Percentiles rank a stretch among this genome's conserved stretches.
phyloP scores from a whole-genome alignment of 352 stramenopile genomes.

The Pythium graminicola region DNA sequence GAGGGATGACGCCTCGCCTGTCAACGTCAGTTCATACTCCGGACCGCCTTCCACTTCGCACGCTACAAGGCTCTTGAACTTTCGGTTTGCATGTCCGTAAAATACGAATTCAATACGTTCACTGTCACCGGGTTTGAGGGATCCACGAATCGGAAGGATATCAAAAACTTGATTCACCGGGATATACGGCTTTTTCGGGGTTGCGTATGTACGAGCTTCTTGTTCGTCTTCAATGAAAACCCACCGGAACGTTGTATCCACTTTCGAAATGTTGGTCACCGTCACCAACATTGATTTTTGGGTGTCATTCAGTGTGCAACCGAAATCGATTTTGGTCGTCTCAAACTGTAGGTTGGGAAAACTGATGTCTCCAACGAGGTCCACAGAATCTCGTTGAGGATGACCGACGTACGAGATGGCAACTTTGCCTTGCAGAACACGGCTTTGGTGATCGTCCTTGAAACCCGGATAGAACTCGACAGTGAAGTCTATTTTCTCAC shows the following conservation, averaged over 20 bases:
- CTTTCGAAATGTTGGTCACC: slow-evolving; percentile 88
- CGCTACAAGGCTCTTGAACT: slow-evolving; percentile 83
- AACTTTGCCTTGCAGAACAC: slow-evolving; percentile 82
- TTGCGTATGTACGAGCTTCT: slow-evolving; percentile 47
- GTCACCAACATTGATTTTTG: slow-evolving; percentile 82
- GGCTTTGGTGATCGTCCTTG: slow-evolving; percentile 87
- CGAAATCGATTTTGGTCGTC: slow-evolving; percentile 88
- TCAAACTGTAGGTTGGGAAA: slow-evolving; percentile 95
- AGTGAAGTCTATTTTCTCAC: slow-evolving; percentile 66
- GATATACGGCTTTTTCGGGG: slow-evolving; percentile 78
- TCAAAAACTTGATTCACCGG: slow-evolving; percentile 93
- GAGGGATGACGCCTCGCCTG: slow-evolving; percentile 88
- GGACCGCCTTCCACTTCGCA: slow-evolving; percentile 92
- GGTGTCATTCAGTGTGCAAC: slow-evolving; percentile 94
- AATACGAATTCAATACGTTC: slow-evolving; percentile 93
- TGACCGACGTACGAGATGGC: slow-evolving; percentile 82
- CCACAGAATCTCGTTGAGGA: slow-evolving; percentile 86
- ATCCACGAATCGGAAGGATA: slow-evolving; percentile 89
- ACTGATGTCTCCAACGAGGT: slow-evolving; percentile 88
- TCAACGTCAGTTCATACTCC: slow-evolving; percentile 88
- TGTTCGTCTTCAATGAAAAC: slow-evolving; percentile 93
- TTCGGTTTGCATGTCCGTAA: slow-evolving; percentile 90
- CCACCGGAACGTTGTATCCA: slow-evolving; percentile 87
- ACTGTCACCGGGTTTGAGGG: slow-evolving; percentile 79
- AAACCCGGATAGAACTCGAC: slow-evolving; percentile 94